Conservation (phyloP, 495 filamentous ascomycete genomes). For the Trichocladium uniseriatum region DNA sequence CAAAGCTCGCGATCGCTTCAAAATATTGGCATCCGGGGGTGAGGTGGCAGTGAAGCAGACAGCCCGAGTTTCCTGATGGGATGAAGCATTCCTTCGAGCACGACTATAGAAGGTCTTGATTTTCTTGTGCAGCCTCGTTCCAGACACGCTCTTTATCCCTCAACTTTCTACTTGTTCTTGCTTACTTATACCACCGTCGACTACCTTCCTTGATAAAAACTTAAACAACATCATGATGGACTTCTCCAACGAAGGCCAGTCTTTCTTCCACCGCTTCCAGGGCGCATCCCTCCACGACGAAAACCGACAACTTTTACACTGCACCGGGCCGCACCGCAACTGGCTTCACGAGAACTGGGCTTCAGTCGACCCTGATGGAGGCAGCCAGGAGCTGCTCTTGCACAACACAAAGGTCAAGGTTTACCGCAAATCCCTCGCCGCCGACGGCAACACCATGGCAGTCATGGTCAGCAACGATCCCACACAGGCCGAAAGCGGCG, state of each 20-base stretch:
- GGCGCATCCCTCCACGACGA: neutral
- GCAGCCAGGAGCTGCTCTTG: neutral
- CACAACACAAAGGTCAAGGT: slow-evolving; percentile 1
- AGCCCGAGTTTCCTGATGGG: no score
- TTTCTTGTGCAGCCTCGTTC: no score
- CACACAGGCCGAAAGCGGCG: no score
- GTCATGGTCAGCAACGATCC: neutral
- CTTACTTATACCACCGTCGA: no score
- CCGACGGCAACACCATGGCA: neutral
- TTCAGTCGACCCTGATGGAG: neutral
- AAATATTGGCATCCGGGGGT: no score
- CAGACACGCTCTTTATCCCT: no score
- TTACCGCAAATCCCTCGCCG: neutral
- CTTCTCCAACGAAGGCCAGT: slow-evolving; percentile 11
- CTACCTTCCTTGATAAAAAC: no score
- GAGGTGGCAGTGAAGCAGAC: no score
- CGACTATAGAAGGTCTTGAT: no score
- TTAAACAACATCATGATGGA: slow-evolving; percentile 11
- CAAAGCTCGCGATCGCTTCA: no score
- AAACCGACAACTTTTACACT: neutral
- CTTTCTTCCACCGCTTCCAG: slow-evolving; percentile 12
- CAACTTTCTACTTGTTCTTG: no score
- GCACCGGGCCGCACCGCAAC: neutral
- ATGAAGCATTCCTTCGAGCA: no score
- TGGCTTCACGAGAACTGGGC: slow-evolving; percentile 9